A percentile compares a stretch with the other conserved stretches of the same genome.
Conservation (phyloP, 306 rosid genomes). For the Geum urbanum region DNA sequence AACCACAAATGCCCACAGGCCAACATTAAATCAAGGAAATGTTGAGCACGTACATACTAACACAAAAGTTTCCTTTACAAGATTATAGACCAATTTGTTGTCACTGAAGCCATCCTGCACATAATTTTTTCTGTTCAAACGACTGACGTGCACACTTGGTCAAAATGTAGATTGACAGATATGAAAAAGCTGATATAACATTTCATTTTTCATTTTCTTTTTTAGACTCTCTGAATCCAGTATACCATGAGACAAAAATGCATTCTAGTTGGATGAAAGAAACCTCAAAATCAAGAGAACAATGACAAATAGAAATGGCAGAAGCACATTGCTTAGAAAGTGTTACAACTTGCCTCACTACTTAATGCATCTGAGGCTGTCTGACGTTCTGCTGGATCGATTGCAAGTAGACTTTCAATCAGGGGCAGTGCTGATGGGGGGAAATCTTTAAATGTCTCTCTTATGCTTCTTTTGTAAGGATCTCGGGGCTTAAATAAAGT, state of each 20-base stretch:
- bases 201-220: not conserved
- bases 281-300: slow-evolving; percentile 16
- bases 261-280: not conserved
- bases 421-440: slow-evolving; percentile 75
- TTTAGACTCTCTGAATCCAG: not conserved
- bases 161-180: not conserved
- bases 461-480: slow-evolving; percentile 73
- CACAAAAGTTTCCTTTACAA: not conserved
- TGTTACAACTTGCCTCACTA: slow-evolving; percentile 56
- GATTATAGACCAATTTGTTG: not conserved
- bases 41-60: not conserved
- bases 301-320: not conserved
- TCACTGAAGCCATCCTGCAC: not conserved
- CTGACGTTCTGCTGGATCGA: slow-evolving; percentile 80
- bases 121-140: not conserved
- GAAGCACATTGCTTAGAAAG: slow-evolving; percentile 10
- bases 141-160: not conserved
- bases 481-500: slow-evolving; percentile 77
- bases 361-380: slow-evolving; percentile 75
- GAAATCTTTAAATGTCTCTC: slow-evolving; percentile 73
- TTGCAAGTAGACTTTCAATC: slow-evolving; percentile 77
- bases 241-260: not conserved
- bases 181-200: not conserved
- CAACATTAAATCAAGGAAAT: not conserved
- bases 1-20: not conserved